phyloP scores from a whole-genome alignment of 805 yeast species.

The Schwanniomyces sp. region DNA sequence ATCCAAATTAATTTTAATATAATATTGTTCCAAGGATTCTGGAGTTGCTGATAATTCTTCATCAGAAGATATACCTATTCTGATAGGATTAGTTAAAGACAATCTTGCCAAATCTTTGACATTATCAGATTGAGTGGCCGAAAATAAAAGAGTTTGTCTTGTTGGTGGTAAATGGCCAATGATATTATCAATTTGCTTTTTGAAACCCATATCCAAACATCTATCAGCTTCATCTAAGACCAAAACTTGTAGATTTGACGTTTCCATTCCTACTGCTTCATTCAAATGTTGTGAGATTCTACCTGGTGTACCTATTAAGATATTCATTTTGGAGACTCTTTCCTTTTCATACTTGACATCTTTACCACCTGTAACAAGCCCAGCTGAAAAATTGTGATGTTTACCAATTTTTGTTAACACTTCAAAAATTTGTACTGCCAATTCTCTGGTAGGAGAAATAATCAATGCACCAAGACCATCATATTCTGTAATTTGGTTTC shows the following conservation, averaged over 20 bases:
- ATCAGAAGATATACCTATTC: conserved; percentile 40
- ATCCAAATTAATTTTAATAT: conserved; percentile 64
- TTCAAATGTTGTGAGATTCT: conserved; percentile 87
- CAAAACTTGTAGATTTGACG: conserved; percentile 70
- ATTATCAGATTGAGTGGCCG: conserved; percentile 87
- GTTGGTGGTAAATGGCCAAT: conserved; percentile 73
- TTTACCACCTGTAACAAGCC: conserved; percentile 91
- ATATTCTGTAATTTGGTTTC: conserved; percentile 71
- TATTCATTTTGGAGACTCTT: conserved; percentile 75
- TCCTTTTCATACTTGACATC: conserved; percentile 81
- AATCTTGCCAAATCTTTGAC: conserved; percentile 81
- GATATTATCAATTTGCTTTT: conserved; percentile 77
- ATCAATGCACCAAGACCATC: conserved; percentile 91
- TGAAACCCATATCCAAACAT: conserved; percentile 91
- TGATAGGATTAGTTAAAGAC: conserved; percentile 61
- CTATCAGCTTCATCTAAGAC: conserved; percentile 93
- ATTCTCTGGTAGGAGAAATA: conserved; percentile 89
- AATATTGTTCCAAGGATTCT: conserved; percentile 79
- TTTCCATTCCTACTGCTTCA: conserved; percentile 78
- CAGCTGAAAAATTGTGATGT: conserved; percentile 76
- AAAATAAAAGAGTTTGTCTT: conserved; percentile 80
- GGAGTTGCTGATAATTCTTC: conserved; percentile 72
- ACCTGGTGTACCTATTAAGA: conserved; percentile 90
- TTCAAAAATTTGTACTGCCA: conserved; percentile 88
- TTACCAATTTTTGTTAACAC: conserved; percentile 82